Base-by-base conservation (phyloP, 768 basidiomycete species). In the Mycena indigotica region DNA sequence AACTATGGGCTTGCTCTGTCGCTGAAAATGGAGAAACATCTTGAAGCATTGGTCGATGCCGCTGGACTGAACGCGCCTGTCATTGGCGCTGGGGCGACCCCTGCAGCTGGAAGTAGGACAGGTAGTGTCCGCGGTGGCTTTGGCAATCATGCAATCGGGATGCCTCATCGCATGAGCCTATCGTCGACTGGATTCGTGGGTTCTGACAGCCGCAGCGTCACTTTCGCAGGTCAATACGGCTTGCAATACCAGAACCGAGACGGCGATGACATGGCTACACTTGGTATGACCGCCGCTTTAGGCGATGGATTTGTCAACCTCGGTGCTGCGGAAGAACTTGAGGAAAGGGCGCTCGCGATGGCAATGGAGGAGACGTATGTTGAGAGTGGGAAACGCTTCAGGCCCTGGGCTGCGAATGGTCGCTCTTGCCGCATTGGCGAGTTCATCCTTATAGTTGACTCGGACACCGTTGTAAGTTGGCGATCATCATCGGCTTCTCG, bases 1-100 rank as follows among this genome's bases (percentile, higher is more conserved):
- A 96, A 95, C 69, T 93, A 88, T 65, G 91, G 82, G 5, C 79
- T 91, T n/a, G 79, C 80, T 5, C 77, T 93, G 4, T 87, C 85
- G 2, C 75, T 92, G 41, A 86, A 85, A 66, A 72, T 72, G 60
- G 81, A 81, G 70, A 76, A 62, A 55, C 80, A 78, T 69, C 79
- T 85, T 46, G 76, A 75, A 8, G 65, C 66, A n/a, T 73, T 85
- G 51, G 68, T 83, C 26, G 58, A 53, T 23, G 45, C 30, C 38
- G 52, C 55, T 17, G 61, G 53, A 17, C 26, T 55, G 19, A 29
- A 51, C 16, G 50, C 56, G 30, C 55, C 60, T 10, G 41, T 45
- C 10, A 45, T 45, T 21, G 46, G 41, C 23, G 41, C 41, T 23
- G 41, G 41, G 8, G 35, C 35, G 12, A n/a, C 12, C 12, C 35